Evolutionary conservation across 1,284 basidiomycete genomes (phyloP), one percentile per base, ranked within the genome.

Genomic region (Trametes hirsuta): DNA sequence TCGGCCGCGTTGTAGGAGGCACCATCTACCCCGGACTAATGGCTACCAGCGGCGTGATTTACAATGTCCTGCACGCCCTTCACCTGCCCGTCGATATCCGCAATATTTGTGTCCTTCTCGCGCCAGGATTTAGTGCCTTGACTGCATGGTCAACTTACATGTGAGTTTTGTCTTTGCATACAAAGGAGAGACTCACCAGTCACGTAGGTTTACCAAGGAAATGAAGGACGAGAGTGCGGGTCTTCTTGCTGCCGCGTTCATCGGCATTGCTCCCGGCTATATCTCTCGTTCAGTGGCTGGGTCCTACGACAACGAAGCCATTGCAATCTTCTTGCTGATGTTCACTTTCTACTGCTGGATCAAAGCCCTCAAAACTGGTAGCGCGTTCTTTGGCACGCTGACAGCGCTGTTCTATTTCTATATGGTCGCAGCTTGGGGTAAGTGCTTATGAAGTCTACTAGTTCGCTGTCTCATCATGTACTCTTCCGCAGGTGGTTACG

Each of bases 401-500:
- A 90, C 96, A 22, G 97, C 96, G 6, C 79, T 99, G 14, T 98
- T 99, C 79, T 99, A 99, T 81, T 98, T 98, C 68, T 99, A 98
- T 84, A 99, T 99, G 97, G 97, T 99, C 15, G 97, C 97, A 49
- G 97, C 97, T 12, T 99, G 97, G 97, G 97, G 97, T 91, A 66
- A 62, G 84, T 37, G 14, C 9, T 34, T 35, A 3, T 12, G 24
- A 1, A 24, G n/a, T n/a, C 12, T 8, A 4, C 15, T 2, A 46
- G n/a, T 1, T 15, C 1, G 53, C 15, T 25, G 42, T 12, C 48
- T 53, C 10, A 53, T 58, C 47, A 15, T 39, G 42, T 30, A 9
- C 51, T 45, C 46, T 58, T 53, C 30, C 8, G 3, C 67, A 92
- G 90, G 90, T 81, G 97, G 97, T 66, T 99, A 99, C 77, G 97